Evolutionary conservation across 495 filamentous ascomycete species (phyloP), one percentile per base, ranked within the genome.

Genomic region (Neurospora sp.): DNA sequence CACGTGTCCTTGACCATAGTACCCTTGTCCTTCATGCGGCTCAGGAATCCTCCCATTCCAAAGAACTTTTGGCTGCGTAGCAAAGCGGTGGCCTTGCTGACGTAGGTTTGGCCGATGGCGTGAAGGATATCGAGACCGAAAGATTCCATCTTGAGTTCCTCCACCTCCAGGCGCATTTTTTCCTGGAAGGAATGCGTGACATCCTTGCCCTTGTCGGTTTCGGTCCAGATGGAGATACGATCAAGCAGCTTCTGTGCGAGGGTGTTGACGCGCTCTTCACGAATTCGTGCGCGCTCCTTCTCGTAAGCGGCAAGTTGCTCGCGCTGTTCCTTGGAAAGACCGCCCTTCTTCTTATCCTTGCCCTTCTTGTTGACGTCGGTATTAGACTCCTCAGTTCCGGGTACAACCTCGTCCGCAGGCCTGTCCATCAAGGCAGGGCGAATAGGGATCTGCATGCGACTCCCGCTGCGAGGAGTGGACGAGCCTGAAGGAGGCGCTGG

Each of bases 61-160:
- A 99, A 88, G 84, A 97, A 97, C 81, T 98, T 98, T 80, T 98
- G 96, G 8, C 91, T 93, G 82, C 97, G 97, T 70, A 99, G 84
- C 78, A 97, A 91, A 0, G 92, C 90, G 35, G 91, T 91, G 12
- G 91, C 92, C 83, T 98, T 98, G 74, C 90, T 89, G 22, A 95
- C 79, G 80, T 99, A 99, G 7, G 93, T 96, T 27, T 89, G 84
- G 35, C 96, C 95, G 75, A 99, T 94, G 27, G 96, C 94, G 81
- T 99, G 96, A 31, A 99, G 85, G 76, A 99, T 99, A 77, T 99
- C 96, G 42, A 99, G 83, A 44, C 96, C 96, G 79, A 99, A 99
- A 14, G 92, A 95, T 83, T 99, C 96, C 93, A 99, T 98, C 85
- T 98, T 99, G 75, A 98, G 83, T 76, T 98, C 96, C 85, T 99